A percentile compares a stretch with the other conserved stretches of the same genome.
These are phyloP conservation scores for Phytophthora tentaculata DNA, from an alignment of 352 stramenopile species.

Conservation along the genomic window DNA sequence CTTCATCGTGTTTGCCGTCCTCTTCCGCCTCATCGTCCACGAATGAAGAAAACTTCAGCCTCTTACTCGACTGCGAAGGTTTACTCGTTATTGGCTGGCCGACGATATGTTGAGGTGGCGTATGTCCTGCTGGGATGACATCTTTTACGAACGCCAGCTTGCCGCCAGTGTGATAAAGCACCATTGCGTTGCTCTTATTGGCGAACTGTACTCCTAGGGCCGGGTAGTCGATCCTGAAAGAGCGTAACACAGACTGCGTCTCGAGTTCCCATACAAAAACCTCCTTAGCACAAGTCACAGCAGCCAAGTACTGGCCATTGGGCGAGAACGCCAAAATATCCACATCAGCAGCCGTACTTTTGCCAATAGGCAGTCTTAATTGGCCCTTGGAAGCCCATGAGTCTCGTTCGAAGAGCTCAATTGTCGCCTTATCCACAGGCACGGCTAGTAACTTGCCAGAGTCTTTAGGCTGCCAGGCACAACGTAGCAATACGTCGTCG, in stretches of 20 bases:
- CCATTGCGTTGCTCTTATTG: slow-evolving; percentile 55
- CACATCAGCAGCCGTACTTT: slow-evolving; percentile 62
- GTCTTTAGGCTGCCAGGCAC: slow-evolving; percentile 61
- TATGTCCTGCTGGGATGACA: slow-evolving; percentile 60
- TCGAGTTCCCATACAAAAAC: slow-evolving; percentile 73
- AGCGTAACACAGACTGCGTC: slow-evolving; percentile 57
- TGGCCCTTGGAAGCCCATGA: slow-evolving; percentile 51
- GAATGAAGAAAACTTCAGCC: slow-evolving; percentile 45
- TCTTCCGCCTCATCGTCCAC: slow-evolving; percentile 59
- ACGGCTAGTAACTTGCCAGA: slow-evolving; percentile 58
- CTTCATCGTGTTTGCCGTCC: slow-evolving; percentile 33
- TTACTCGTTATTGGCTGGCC: slow-evolving; percentile 12
- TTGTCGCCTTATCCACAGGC: slow-evolving; percentile 65
- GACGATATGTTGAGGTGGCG: slow-evolving; percentile 53
- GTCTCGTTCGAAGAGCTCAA: slow-evolving; percentile 64
- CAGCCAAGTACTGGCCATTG: slow-evolving; percentile 80
- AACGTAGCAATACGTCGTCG: slow-evolving; percentile 70
- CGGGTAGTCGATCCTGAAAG: slow-evolving; percentile 66
- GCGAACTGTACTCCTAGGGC: slow-evolving; percentile 69
- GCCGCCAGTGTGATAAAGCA: slow-evolving; percentile 65
- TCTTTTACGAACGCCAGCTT: slow-evolving; percentile 73
- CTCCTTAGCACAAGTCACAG: slow-evolving; percentile 71
- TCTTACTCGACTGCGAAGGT: slow-evolving; percentile 32
- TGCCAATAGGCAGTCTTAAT: slow-evolving; percentile 64
- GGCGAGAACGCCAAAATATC: slow-evolving; percentile 80